Evolutionary conservation across 148 eudicot genomes (phyloP), one percentile per base, ranked within the genome.

Genomic region (Chenopodium formosanum): DNA sequence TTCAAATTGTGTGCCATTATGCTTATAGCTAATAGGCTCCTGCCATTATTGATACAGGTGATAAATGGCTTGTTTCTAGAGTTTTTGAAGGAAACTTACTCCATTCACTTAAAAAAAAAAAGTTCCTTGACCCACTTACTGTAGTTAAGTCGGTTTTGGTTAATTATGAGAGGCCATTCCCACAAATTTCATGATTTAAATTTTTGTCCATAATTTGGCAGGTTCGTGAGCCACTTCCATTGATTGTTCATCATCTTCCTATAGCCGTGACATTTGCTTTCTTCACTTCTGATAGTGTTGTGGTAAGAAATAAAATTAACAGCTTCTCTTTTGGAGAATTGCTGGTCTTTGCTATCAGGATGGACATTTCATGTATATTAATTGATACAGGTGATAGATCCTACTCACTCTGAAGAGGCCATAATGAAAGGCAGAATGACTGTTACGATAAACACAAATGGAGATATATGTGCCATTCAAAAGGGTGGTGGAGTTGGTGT

Each of bases 401-500:
- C 99, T 3, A 85, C 91, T 74, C 90, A 90, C 83, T 71, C 70
- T 80, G 99, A 96, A 90, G 99, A 96, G 86, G 91, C 92, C 76
- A 84, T 96, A 67, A 94, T 90, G 94, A 91, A 87, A 75, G 97
- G 98, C 81, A 92, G 91, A 85, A 84, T 96, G 92, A 92, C 94
- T 53, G 90, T 87, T 70, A 94, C 97, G 14, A 75, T 96, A 52
- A 96, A 96, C 80, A 86, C 92, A 78, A 92, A 94, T 87, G 98
- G 97, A 60, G 99, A 96, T 79, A 81, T 94, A 50, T 96, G 99
- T 81, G 89, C 98, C 71, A 90, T 96, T 84, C 99, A 96, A 82
- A 96, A 96, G 85, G 91, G 93, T 77, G 99, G 99, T 83, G 97
- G 95, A 78, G 92, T 78, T 27, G 99, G 95, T 82, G 87, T 96